Evolutionary conservation across 2,329 filamentous ascomycete genomes (phyloP), one percentile per base, ranked within the genome.

Genomic region (Fonsecaea erecta): DNA sequence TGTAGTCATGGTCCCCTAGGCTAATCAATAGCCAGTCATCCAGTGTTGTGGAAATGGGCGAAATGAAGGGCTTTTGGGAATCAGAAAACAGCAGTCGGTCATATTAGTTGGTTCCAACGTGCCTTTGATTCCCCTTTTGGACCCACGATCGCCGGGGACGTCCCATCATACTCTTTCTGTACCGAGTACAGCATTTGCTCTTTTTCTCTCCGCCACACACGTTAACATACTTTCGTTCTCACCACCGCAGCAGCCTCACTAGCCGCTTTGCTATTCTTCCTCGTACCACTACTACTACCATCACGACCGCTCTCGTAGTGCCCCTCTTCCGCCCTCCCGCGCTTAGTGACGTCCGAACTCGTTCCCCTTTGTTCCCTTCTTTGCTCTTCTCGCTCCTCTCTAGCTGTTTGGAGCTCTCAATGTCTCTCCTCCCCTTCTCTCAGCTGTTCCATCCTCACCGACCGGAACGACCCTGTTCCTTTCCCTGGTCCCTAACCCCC

Each of bases 331-430:
- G 35, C 52, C 62, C 35, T 60, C 40, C 57, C 52, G 62, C 55
- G 52, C 57, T 59, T 65, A 56, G 52, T 61, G 57, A 65, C 63
- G 52, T 52, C 52, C 43, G 54, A n/a, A n/a, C n/a, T n/a, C n/a
- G n/a, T n/a, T n/a, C n/a, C n/a, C n/a, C 18, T 30, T n/a, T 52
- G 34, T 40, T 61, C 34, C 51, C 35, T 53, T 40, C 26, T 34
- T 26, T 43, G 28, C 37, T 53, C 37, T 53, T 51, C 48, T 26
- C 24, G 12, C 24, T 51, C 14, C 21, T 54, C 35, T 43, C 57
- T 48, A 48, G 11, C 43, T 48, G 18, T 53, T 35, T 53, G 52
- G 52, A 32, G 26, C 26, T 60, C 34, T 21, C 32, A 4, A 11
- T 40, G 12, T 46, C 21, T 51, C 24, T 62, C 30, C 30, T 56